Base-by-base conservation (phyloP, 2,329 filamentous ascomycete genomes). In the Diaporthe destruens region DNA sequence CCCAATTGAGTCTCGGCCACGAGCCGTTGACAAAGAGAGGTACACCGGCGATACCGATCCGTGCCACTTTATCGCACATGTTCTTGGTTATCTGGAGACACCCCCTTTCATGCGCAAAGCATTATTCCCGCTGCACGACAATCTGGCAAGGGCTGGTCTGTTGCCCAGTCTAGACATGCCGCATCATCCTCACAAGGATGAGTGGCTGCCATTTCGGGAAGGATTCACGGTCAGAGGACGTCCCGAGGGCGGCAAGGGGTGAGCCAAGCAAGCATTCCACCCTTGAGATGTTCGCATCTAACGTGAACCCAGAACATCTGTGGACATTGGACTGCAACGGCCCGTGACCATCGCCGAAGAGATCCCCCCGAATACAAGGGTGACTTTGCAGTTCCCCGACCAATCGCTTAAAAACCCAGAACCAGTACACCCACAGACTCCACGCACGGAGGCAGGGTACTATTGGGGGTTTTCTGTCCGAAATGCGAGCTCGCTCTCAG, bases 401-500 rank as follows among this genome's bases (percentile, higher is more conserved):
- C 81, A 85, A 70, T 82, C 84, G 23, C 78, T 82, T 63, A 80
- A 79, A 2, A 80, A 74, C 75, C 90, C 89, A 0, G 87, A 91
- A 69, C 88, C 91, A 20, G 91, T 96, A 3, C 86, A 91, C 47
- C 93, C 94, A 0, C 85, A 88, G 34, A 84, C 87, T 3, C 94
- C 94, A 0, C 88, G 94, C 72, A 92, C 92, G 68, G 90, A 95
- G 75, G 89, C 86, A 1, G 94, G 94, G 0, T 96, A 94, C 82
- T 97, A 95, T 83, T 97, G 94, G 94, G 94, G 94, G 57, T 97
- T 93, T 81, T 87, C 85, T 11, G 90, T 95, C 4, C 89, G 94
- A 34, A 89, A 87, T 74, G 91, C 91, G 47, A 78, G 82, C 6
- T 91, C 89, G 3, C 86, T 97, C 6, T 93, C 93, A 6, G 84